Evolutionary conservation across 495 filamentous ascomycete genomes (phyloP).

Genomic region (Penicillium turbatum): DNA sequence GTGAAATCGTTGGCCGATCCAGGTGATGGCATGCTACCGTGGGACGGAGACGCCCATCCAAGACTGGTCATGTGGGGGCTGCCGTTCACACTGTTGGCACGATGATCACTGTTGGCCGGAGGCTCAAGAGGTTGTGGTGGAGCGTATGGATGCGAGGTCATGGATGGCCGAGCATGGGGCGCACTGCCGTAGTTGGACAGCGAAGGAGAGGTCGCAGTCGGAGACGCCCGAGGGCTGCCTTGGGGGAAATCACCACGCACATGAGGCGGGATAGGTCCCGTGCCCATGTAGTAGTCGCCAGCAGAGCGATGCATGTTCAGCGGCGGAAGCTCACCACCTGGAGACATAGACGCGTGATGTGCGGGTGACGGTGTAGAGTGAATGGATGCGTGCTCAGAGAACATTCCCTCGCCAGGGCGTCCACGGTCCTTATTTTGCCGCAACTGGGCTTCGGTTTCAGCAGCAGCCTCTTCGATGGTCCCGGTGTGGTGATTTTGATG

Average conservation of each 20-base stretch:
- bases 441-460: constrained; percentile 78
- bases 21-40: constrained; percentile 60
- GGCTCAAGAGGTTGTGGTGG: constrained; percentile 88
- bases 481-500: constrained; percentile 96
- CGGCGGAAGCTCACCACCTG: constrained; percentile 68
- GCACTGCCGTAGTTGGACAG: constrained; percentile 53
- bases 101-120: constrained; percentile 70
- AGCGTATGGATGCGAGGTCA: constrained; percentile 84
- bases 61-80: constrained; percentile 70
- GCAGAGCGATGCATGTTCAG: constrained; percentile 66
- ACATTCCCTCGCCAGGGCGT: constrained; percentile 71
- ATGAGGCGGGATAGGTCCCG: constrained; percentile 75
- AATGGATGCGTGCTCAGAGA: constrained; percentile 77
- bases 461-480: constrained; percentile 89
- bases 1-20: constrained; percentile 60
- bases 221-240: constrained; percentile 65
- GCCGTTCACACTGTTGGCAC: constrained; percentile 59
- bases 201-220: constrained; percentile 57
- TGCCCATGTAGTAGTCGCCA: constrained; percentile 62
- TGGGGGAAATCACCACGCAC: constrained; percentile 75
- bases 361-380: constrained; percentile 81
- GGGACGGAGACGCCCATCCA: constrained; percentile 71
- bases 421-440: constrained; percentile 54
- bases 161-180: constrained; percentile 56
- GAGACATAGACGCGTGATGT: constrained; percentile 75